These are phyloP conservation scores for Ceratocystis diversiconidia DNA, from an alignment of 2,329 filamentous ascomycete species.

Conservation along the genomic window DNA sequence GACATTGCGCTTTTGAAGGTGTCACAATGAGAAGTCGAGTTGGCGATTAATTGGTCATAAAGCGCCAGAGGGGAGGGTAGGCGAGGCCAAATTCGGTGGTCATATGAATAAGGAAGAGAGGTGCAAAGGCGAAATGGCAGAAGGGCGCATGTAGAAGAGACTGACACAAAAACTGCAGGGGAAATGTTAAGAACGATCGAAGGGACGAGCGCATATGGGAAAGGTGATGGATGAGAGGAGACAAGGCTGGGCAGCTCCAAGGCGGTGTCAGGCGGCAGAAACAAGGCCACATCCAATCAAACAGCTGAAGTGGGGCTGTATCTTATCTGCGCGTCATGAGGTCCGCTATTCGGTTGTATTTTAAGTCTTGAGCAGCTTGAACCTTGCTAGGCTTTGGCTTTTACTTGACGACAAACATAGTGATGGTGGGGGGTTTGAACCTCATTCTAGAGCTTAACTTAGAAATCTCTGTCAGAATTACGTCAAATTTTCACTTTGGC, in stretches of 20 bases:
- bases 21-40: background rate
- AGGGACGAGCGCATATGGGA: background rate
- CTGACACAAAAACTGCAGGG: background rate
- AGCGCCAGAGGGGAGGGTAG: background rate
- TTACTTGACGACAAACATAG: slow-evolving; percentile 1
- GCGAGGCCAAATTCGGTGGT: background rate
- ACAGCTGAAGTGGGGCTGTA: slow-evolving; percentile 6
- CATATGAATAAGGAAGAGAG: background rate
- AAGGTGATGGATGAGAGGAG: background rate
- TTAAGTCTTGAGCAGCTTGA: background rate
- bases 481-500: too few species aligned
- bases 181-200: background rate
- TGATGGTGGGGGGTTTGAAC: slow-evolving; percentile 9
- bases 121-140: background rate
- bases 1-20: slow-evolving; percentile 22
- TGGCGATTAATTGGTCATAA: background rate
- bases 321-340: slow-evolving; percentile 16
- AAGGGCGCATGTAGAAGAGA: background rate
- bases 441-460: too few species aligned
- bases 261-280: slow-evolving; percentile 14
- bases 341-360: background rate
- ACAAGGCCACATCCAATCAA: slow-evolving; percentile 2
- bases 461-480: too few species aligned
- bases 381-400: background rate
- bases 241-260: slow-evolving; percentile 8